phyloP scores from a whole-genome alignment of 257 asterid species.

The Osmanthus fragrans region DNA sequence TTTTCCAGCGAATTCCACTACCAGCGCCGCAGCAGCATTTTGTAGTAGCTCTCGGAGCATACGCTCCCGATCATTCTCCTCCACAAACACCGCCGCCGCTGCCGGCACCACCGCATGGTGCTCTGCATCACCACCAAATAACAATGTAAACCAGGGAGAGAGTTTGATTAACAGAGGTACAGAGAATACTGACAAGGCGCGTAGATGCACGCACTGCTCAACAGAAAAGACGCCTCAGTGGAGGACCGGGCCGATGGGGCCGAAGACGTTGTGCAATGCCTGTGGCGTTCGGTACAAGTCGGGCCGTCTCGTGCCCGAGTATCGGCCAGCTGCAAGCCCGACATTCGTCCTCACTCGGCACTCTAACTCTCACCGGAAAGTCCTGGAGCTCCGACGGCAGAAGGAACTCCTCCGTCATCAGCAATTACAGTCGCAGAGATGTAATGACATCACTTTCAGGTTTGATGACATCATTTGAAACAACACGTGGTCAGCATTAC shows the following conservation, averaged over 20 bases:
- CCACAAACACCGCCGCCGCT: conserved; percentile 12
- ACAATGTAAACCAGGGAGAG: conserved; percentile 20
- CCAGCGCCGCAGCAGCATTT: conserved; percentile 33
- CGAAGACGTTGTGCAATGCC: conserved; percentile 82
- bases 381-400: conserved; percentile 72
- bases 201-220: conserved; percentile 76
- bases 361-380: conserved; percentile 84
- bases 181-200: conserved; percentile 38
- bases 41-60: conserved; percentile 40
- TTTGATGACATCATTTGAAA: conserved; percentile 40
- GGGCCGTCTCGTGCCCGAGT: conserved; percentile 78
- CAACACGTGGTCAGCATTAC: not conserved
- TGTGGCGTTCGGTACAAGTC: conserved; percentile 83
- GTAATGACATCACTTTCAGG: conserved; percentile 48
- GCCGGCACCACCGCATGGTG: not conserved
- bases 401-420: conserved; percentile 54
- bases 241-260: conserved; percentile 83
- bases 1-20: conserved; percentile 42
- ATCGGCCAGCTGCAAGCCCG: conserved; percentile 87
- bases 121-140: not conserved
- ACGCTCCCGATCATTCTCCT: conserved; percentile 42
- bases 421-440: conserved; percentile 35
- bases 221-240: conserved; percentile 89
- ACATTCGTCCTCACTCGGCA: conserved; percentile 84
- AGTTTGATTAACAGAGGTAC: not conserved